Base-by-base conservation (phyloP, 352 stramenopile genomes). In the Pythium sukuiense region DNA sequence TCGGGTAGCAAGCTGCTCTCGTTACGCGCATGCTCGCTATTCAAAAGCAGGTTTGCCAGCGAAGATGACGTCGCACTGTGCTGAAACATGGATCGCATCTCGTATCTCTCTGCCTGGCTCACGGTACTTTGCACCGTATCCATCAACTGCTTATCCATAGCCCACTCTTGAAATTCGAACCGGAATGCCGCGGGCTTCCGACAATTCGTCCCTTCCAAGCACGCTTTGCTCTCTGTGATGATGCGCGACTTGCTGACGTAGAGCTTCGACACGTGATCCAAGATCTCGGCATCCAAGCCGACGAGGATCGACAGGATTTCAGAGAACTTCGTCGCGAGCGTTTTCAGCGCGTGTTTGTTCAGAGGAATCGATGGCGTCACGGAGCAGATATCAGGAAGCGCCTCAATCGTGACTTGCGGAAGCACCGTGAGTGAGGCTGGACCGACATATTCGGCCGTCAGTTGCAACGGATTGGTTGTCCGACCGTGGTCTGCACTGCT, bases 131-230 rank as follows among this genome's bases (percentile, higher is more conserved):
- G 67, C 8, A 90, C 78, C 5, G 82, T 77, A 55, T 95, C 83
- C 54, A 83, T 74, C 55, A 92, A 63, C 33, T 81, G 64, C 2
- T 80, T 79, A 68, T 95, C 85, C 26, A 92, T 87, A 30, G 83
- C 77, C 86, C 88, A 93, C 66, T 96, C 88, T 9, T 86, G 76
- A 29, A 92, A 96, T 59, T 95, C 88, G 56, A 96, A 91, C 20
- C 80, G 82, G 57, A 93, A 92, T 16, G 74, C 72, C 2, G 79
- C 84, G 14, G 88, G 80, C 13, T 74, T 79, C 13, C 79, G 75
- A 53, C 88, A 96, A 46, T 84, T 90, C 20, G 78, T 75, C n/a
- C 82, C 85, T 74, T 92, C 82, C 4, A 79, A 56, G 32, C 88
- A 96, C 4, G 80, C 49, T 39, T 89, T 77, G 59, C 73, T 92